Evolutionary conservation across 768 basidiomycete species (phyloP).

Genomic region (Mycena amicta): DNA sequence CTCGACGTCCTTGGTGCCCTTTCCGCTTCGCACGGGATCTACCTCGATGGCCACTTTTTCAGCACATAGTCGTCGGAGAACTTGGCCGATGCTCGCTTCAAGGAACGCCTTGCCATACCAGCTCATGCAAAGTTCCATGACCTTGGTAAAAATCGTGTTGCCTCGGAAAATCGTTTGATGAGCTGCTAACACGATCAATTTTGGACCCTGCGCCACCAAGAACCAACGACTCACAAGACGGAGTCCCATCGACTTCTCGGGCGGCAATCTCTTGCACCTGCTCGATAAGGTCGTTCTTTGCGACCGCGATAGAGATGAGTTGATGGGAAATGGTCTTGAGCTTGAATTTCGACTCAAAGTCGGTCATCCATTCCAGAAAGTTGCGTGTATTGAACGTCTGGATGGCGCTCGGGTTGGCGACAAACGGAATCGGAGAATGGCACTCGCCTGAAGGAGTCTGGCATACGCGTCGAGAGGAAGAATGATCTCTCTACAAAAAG

Average conservation of each 20-base stretch:
- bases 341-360: constrained; percentile 67
- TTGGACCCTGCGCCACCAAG: neutral
- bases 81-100: constrained; percentile 74
- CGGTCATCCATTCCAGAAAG: constrained; percentile 73
- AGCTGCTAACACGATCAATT: constrained; percentile 43
- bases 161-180: constrained; percentile 77
- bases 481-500: constrained; percentile 70
- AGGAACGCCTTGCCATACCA: constrained; percentile 81
- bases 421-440: constrained; percentile 15
- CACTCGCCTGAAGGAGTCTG: constrained; percentile 56
- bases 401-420: neutral
- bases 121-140: constrained; percentile 80
- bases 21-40: constrained; percentile 70
- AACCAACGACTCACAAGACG: constrained; percentile 52
- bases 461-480: constrained; percentile 68
- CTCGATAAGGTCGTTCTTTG: constrained; percentile 63
- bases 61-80: constrained; percentile 67
- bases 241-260: constrained; percentile 70
- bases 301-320: constrained; percentile 69
- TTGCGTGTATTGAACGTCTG: constrained; percentile 63
- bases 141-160: constrained; percentile 69
- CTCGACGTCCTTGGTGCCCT: constrained; percentile 62
- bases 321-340: constrained; percentile 64
- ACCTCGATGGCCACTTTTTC: constrained; percentile 83
- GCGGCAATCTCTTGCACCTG: constrained; percentile 72